phyloP scores from a whole-genome alignment of 306 rosid species.

The Prunus mume region DNA sequence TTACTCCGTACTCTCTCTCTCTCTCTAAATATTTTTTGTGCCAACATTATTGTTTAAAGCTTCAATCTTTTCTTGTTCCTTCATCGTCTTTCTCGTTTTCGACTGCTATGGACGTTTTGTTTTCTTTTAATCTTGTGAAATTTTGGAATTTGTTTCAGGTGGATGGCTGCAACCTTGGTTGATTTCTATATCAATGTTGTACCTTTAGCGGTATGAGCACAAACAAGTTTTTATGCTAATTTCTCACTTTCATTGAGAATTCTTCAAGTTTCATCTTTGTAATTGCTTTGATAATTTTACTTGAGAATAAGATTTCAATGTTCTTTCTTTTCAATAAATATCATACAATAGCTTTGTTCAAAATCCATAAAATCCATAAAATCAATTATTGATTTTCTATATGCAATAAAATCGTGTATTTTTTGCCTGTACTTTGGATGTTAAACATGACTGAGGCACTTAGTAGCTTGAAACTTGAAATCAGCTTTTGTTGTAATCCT shows the following conservation, averaged over 20 bases:
- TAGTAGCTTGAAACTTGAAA: not conserved
- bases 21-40: not conserved
- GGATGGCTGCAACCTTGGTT: slow-evolving; percentile 70
- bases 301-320: not conserved
- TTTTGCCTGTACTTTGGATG: too few relatives aligned
- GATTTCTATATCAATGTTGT: slow-evolving; percentile 77
- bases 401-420: too few relatives aligned
- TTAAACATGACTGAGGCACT: not conserved
- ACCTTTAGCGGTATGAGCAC: slow-evolving; percentile 52
- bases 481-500: not conserved
- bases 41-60: too few relatives aligned
- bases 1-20: slow-evolving; percentile 56
- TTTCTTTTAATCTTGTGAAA: not conserved
- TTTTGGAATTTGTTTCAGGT: slow-evolving; percentile 48
- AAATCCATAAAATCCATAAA: not conserved
- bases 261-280: not conserved
- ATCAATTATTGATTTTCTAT: not conserved
- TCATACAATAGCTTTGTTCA: not conserved
- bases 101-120: not conserved
- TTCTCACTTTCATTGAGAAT: not conserved
- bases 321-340: not conserved
- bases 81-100: too few relatives aligned
- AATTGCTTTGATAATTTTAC: not conserved
- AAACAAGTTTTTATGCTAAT: not conserved
- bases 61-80: too few relatives aligned